A percentile compares a stretch with the other conserved stretches of the same genome.
Evolutionary conservation across 257 asterid species (phyloP).

Genomic region (Solanum pimpinellifolium): DNA sequence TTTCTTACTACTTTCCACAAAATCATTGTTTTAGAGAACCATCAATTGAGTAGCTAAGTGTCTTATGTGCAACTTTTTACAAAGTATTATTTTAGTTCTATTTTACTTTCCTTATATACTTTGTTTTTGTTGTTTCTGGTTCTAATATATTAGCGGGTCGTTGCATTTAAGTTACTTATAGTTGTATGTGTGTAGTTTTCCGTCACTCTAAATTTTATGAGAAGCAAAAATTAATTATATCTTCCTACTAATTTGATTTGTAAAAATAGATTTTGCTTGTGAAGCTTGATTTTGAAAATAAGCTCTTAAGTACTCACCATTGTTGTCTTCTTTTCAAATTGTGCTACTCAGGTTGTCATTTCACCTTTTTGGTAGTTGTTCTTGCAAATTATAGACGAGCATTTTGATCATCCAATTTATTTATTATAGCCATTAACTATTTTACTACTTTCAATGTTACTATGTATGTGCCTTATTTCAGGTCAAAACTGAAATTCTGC

Average conservation of each 20-base stretch:
- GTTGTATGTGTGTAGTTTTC: background rate
- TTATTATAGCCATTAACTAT: background rate
- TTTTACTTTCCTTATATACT: background rate
- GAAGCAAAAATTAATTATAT: background rate
- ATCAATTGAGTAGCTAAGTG: background rate
- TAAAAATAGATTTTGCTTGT: background rate
- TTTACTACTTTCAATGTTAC: background rate
- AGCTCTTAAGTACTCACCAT: background rate
- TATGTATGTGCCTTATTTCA: too few relatives aligned
- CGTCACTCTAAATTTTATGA: background rate
- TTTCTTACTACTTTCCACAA: background rate
- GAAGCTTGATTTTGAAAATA: background rate
- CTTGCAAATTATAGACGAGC: too few relatives aligned
- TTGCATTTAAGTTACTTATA: background rate
- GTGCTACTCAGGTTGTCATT: background rate
- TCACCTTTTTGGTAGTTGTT: too few relatives aligned
- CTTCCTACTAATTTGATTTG: background rate
- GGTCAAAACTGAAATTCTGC: background rate
- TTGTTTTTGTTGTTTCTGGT: background rate
- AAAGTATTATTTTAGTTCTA: background rate
- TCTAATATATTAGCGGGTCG: background rate
- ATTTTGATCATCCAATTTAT: too few relatives aligned
- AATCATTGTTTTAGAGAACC: background rate
- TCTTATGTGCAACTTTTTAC: background rate
- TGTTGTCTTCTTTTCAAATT: background rate